A percentile compares a stretch with the other conserved stretches of the same genome.
Evolutionary conservation across 1,284 basidiomycete genomes (phyloP).

Genomic region (Cutaneotrichosporon dermatis): DNA sequence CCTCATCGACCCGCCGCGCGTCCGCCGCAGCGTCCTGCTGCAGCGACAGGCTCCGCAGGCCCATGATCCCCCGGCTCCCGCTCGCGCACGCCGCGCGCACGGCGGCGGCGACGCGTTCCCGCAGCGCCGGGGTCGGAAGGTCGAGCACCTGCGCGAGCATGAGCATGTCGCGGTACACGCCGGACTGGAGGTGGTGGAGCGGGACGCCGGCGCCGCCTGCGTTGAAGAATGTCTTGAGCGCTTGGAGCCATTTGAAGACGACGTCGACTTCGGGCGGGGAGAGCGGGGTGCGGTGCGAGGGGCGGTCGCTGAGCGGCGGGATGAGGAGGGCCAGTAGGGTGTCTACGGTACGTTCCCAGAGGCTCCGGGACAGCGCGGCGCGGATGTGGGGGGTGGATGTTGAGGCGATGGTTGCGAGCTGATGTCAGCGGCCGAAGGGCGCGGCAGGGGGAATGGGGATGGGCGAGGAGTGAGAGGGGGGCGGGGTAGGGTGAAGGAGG

Average conservation of each 20-base stretch:
- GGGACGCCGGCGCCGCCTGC: constrained; percentile 46
- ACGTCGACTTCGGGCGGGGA: constrained; percentile 37
- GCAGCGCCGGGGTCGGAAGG: constrained; percentile 38
- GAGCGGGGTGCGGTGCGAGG: constrained; percentile 16
- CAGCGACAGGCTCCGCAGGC: background rate
- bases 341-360: constrained; percentile 44
- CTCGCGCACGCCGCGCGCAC: constrained; percentile 30
- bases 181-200: constrained; percentile 29
- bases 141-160: constrained; percentile 47
- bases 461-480: no score
- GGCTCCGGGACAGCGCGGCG: constrained; percentile 28
- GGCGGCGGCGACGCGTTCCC: constrained; percentile 40
- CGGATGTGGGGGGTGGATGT: constrained; percentile 33
- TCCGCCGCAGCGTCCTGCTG: no score
- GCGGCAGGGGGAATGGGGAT: no score
- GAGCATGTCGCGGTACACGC: constrained; percentile 44
- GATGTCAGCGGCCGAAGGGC: background rate
- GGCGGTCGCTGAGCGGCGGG: constrained; percentile 43
- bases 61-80: background rate
- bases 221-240: constrained; percentile 48
- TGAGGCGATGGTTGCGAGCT: constrained; percentile 44
- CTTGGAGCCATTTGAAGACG: constrained; percentile 47
- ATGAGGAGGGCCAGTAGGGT: constrained; percentile 43
- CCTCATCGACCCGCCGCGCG: no score
- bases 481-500: no score